Percentiles rank a stretch among this genome's conserved stretches.
Evolutionary conservation across 495 filamentous ascomycete genomes (phyloP).

Genomic region (Penicillium samsonianum): DNA sequence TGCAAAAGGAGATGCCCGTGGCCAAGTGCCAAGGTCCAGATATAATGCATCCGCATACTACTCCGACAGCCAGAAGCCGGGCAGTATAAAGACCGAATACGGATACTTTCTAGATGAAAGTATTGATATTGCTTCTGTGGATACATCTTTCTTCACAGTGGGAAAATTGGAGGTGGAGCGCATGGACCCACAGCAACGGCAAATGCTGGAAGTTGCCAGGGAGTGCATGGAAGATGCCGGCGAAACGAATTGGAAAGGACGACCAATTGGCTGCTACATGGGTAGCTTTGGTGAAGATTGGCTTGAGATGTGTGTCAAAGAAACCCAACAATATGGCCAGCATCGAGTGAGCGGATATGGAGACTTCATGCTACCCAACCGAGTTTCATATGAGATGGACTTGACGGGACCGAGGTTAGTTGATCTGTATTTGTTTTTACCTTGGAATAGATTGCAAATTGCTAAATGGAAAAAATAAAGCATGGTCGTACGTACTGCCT

Average conservation of each 20-base stretch:
- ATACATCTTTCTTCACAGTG: slow-evolving; percentile 41
- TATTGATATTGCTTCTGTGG: slow-evolving; percentile 15
- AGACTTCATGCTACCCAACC: slow-evolving; percentile 33
- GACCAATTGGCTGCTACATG: slow-evolving; percentile 48
- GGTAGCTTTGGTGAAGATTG: slow-evolving; percentile 47
- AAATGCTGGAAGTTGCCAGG: slow-evolving; percentile 52
- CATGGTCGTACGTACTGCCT: slow-evolving; percentile 36
- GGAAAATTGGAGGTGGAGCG: slow-evolving; percentile 44
- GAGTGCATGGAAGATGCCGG: slow-evolving; percentile 47
- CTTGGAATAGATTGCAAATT: background rate
- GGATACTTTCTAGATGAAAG: slow-evolving; percentile 56
- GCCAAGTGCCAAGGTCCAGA: slow-evolving; percentile 27
- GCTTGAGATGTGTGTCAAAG: slow-evolving; percentile 33
- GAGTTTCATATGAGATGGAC: slow-evolving; percentile 37
- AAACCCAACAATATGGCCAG: slow-evolving; percentile 22
- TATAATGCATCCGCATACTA: slow-evolving; percentile 29
- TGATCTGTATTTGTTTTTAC: background rate
- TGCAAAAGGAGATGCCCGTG: slow-evolving; percentile 37
- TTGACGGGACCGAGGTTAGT: slow-evolving; percentile 32
- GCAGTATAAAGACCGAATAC: slow-evolving; percentile 22
- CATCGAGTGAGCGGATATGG: slow-evolving; percentile 28
- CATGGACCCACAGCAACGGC: slow-evolving; percentile 59
- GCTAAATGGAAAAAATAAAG: slow-evolving; percentile 9
- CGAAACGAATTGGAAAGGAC: slow-evolving; percentile 44
- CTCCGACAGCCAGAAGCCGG: slow-evolving; percentile 20